Evolutionary conservation across 306 rosid species (phyloP), one percentile per base, ranked within the genome.

Genomic region (Cercis canadensis): DNA sequence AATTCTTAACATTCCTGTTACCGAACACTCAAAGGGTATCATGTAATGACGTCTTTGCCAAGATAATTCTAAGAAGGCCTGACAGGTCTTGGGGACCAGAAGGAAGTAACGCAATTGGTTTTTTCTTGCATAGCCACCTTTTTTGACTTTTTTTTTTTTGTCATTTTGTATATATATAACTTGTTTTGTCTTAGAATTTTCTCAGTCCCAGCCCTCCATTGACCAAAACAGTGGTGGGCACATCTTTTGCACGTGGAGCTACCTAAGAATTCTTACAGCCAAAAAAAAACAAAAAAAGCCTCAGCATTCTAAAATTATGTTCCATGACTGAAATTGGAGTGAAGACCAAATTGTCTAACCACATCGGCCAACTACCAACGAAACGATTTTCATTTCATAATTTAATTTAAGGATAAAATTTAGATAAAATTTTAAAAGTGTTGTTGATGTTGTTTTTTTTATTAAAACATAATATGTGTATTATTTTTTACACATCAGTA

Each of bases 131-230:
- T n/a, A n/a, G 66, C 85, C 83, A 37, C 87, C 49, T 57, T 80
- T 74, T 10, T 82, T 82, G 85, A 86, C 87, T 18, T 21, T 21
- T 52, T 39, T 58, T 15, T 58, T 46, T 3, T 44, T 13, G 41
- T 36, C 43, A n/a, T n/a, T n/a, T 13, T 12, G 43, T 74, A 24
- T 74, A 46, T 16, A 33, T 47, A 36, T 36, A 14, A 29, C 50
- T 14, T 37, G 7, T 9, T 37, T n/a, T 6, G 10, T 37, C 43
- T 37, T 7, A 9, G 10, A 4, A 45, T 24, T 24, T 24, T 24
- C 29, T 3, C 1, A 24, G 21, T 19, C 36, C 21, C 15, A 14
- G 57, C 21, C 62, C 4, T 8, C 29, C 33, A 43, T 65, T 75
- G 75, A 76, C 53, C 44, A 58, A 11, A 39, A 43, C 57, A 37